These are phyloP conservation scores for Trametes maxima DNA, from an alignment of 768 basidiomycete genomes.

Conservation along the genomic window DNA sequence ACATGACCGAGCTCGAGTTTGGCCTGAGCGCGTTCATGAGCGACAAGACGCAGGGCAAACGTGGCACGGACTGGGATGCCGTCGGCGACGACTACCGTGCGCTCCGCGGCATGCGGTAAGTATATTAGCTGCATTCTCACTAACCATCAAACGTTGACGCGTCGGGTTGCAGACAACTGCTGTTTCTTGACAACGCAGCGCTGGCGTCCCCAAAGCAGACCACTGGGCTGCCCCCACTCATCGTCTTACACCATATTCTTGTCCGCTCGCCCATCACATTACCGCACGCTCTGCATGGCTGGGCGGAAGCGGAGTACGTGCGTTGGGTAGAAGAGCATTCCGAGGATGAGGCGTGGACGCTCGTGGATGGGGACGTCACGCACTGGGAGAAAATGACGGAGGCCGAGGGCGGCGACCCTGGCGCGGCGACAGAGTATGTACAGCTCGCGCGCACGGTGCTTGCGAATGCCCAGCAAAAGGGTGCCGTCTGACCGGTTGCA, in stretches of 20 bases:
- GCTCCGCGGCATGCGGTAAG: conserved; percentile 82
- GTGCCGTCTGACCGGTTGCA: background rate
- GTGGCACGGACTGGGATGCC: conserved; percentile 66
- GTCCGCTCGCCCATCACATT: conserved; percentile 86
- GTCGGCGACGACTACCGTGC: conserved; percentile 88
- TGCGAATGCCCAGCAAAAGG: conserved; percentile 36
- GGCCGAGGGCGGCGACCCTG: conserved; percentile 50
- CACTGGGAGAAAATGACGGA: conserved; percentile 79
- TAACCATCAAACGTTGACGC: background rate
- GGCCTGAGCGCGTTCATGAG: conserved; percentile 78
- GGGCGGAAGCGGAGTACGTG: conserved; percentile 96
- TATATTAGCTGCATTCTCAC: background rate
- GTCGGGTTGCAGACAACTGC: conserved; percentile 60
- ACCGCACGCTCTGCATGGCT: conserved; percentile 87
- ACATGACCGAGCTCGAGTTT: conserved; percentile 98
- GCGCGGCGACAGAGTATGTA: conserved; percentile 60
- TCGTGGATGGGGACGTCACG: conserved; percentile 77
- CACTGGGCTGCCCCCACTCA: conserved; percentile 76
- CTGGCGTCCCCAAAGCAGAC: conserved; percentile 71
- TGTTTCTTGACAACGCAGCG: conserved; percentile 82
- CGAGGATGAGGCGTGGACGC: conserved; percentile 74
- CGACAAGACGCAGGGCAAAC: conserved; percentile 51
- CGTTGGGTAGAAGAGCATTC: conserved; percentile 94
- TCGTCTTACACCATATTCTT: conserved; percentile 90
- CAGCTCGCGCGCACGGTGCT: conserved; percentile 70